A percentile compares a stretch with the other conserved stretches of the same genome.
Evolutionary conservation across 2,329 filamentous ascomycete genomes (phyloP).

Genomic region (Aspergillaceae sp.): DNA sequence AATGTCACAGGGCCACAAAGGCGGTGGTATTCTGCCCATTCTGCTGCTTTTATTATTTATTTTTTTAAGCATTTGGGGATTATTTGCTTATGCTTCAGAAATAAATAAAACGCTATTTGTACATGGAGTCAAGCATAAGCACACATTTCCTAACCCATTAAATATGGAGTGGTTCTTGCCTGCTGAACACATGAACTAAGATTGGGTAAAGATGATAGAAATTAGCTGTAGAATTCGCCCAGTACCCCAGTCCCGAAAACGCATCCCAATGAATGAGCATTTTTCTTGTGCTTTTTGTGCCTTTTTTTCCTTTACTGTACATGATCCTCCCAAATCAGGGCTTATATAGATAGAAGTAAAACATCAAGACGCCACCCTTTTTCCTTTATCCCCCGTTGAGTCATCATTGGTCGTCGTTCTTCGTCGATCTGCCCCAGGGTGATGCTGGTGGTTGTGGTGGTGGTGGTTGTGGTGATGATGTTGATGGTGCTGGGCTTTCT

Average conservation of each 20-base stretch:
- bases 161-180: too few species aligned
- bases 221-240: constrained; percentile 32
- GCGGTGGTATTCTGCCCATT: constrained; percentile 10
- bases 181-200: background rate
- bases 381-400: constrained; percentile 34
- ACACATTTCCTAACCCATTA: too few species aligned
- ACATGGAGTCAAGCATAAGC: too few species aligned
- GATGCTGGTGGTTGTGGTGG: constrained; percentile 24
- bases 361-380: constrained; percentile 27
- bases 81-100: too few species aligned
- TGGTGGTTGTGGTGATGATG: constrained; percentile 25
- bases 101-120: too few species aligned
- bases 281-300: constrained; percentile 17
- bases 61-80: background rate
- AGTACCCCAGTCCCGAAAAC: constrained; percentile 32
- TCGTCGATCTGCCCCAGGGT: constrained; percentile 33
- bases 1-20: constrained; percentile 8
- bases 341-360: constrained; percentile 3
- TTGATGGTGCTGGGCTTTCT: constrained; percentile 52
- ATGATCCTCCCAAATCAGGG: constrained; percentile 21
- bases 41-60: constrained; percentile 4
- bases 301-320: constrained; percentile 26
- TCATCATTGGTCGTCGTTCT: constrained; percentile 37
- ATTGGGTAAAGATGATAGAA: constrained; percentile 19
- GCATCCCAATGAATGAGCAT: constrained; percentile 20